Conservation (phyloP, 805 yeast genomes). For the Starmera amethionina region DNA sequence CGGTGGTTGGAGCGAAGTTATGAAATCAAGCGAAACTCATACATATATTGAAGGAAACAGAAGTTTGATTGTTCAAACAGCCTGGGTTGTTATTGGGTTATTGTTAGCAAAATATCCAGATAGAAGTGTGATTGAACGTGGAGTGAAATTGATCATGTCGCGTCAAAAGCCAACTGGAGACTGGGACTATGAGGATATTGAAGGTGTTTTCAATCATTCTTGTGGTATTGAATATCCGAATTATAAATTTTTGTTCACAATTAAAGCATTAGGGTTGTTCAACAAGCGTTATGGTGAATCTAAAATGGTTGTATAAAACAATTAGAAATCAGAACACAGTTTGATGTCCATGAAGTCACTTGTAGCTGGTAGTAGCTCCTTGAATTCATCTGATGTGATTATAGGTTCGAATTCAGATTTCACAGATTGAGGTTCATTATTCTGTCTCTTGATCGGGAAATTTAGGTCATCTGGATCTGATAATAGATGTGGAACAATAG, state of each 20-base stretch:
- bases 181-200: slow-evolving; percentile 76
- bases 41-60: slow-evolving; percentile 56
- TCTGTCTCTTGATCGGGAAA: too few relatives aligned
- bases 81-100: slow-evolving; percentile 86
- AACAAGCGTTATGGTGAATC: slow-evolving; percentile 11
- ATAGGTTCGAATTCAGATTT: too few relatives aligned
- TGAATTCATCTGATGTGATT: too few relatives aligned
- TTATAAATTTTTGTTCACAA: slow-evolving; percentile 80
- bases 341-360: not conserved
- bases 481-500: too few relatives aligned
- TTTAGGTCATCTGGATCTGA: too few relatives aligned
- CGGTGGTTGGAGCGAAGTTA: slow-evolving; percentile 98
- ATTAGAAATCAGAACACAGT: not conserved
- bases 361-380: too few relatives aligned
- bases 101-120: slow-evolving; percentile 77
- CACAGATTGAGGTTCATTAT: too few relatives aligned
- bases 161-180: slow-evolving; percentile 73
- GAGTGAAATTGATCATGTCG: slow-evolving; percentile 49
- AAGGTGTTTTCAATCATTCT: slow-evolving; percentile 94
- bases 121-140: slow-evolving; percentile 47
- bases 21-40: slow-evolving; percentile 79
- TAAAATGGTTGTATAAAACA: not conserved
- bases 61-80: slow-evolving; percentile 77
- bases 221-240: slow-evolving; percentile 95
- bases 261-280: slow-evolving; percentile 85